These are phyloP conservation scores for Neonothopanus nambi DNA, from an alignment of 1,284 basidiomycete genomes.

Conservation along the genomic window DNA sequence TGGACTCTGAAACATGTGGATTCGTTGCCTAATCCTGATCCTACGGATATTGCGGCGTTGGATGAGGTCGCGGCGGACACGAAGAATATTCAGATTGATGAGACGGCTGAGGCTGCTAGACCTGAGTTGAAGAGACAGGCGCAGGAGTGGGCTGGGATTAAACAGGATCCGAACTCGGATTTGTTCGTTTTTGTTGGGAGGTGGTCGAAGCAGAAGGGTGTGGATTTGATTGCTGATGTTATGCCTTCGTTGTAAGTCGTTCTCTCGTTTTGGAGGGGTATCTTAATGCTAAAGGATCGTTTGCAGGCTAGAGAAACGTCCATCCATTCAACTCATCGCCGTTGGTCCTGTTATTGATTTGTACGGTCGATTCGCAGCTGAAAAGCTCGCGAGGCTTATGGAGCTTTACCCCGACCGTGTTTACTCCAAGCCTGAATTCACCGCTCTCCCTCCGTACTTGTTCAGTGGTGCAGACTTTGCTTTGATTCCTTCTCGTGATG, in stretches of 20 bases:
- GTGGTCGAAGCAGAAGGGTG: conserved; percentile 96
- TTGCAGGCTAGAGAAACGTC: conserved; percentile 76
- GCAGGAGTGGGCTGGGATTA: conserved; percentile 91
- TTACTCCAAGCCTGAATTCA: conserved; percentile 92
- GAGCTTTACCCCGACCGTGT: conserved; percentile 93
- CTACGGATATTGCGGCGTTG: conserved; percentile 88
- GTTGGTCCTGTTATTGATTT: conserved; percentile 94
- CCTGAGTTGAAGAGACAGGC: conserved; percentile 89
- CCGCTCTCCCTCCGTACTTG: conserved; percentile 87
- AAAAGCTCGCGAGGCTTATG: conserved; percentile 90
- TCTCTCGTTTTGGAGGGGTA: conserved; percentile 12
- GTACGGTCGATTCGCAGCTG: conserved; percentile 91
- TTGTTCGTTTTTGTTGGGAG: conserved; percentile 94
- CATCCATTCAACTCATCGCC: conserved; percentile 82
- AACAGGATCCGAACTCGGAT: conserved; percentile 86
- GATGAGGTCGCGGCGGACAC: conserved; percentile 77
- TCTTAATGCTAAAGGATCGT: conserved; percentile 20
- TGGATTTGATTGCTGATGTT: conserved; percentile 91
- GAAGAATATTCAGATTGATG: conserved; percentile 76
- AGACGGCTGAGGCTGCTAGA: conserved; percentile 79
- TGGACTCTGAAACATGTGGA: conserved; percentile 95
- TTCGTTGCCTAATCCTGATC: conserved; percentile 90
- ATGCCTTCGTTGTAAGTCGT: conserved; percentile 80
- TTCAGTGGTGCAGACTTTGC: conserved; percentile 95
- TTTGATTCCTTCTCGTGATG: conserved; percentile 90